A percentile compares a stretch with the other conserved stretches of the same genome.
Conservation (phyloP, 2,329 filamentous ascomycete species). For the Dichotomopilus funicola region DNA sequence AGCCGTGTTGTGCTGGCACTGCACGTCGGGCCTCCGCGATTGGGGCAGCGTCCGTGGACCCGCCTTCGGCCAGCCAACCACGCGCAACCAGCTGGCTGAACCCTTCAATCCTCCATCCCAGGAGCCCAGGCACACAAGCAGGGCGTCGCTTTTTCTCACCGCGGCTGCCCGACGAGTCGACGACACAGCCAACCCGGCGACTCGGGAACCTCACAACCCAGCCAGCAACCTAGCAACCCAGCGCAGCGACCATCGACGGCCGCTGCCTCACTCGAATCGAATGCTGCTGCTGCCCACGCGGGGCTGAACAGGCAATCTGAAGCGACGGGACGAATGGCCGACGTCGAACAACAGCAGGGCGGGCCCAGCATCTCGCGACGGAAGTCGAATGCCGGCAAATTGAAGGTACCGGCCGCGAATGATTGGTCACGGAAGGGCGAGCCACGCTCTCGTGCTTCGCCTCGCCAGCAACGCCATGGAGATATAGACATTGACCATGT, state of each 20-base stretch:
- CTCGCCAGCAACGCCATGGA: slow-evolving; percentile 26
- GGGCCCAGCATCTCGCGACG: slow-evolving; percentile 25
- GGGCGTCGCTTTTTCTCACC: slow-evolving; percentile 1
- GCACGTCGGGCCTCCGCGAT: slow-evolving; percentile 15
- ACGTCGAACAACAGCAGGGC: slow-evolving; percentile 23
- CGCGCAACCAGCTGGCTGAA: slow-evolving; percentile 24
- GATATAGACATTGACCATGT: slow-evolving; percentile 21
- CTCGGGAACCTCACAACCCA: not conserved
- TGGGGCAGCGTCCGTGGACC: slow-evolving; percentile 10
- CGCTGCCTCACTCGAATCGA: slow-evolving; percentile 7
- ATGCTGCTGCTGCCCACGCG: slow-evolving; percentile 5
- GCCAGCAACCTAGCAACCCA: not conserved
- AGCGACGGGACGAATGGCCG: slow-evolving; percentile 28
- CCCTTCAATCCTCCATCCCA: slow-evolving; percentile 12
- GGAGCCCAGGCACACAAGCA: slow-evolving; percentile 7
- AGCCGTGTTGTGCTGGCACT: slow-evolving; percentile 21
- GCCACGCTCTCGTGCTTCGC: slow-evolving; percentile 25
- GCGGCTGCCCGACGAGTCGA: slow-evolving; percentile 9
- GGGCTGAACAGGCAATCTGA: slow-evolving; percentile 7
- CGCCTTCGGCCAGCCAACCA: slow-evolving; percentile 22
- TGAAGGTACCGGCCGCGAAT: slow-evolving; percentile 21
- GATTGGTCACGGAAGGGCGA: slow-evolving; percentile 27
- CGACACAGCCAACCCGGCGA: not conserved
- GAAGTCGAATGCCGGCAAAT: slow-evolving; percentile 22
- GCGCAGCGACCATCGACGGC: not conserved